A percentile compares a stretch with the other conserved stretches of the same genome.
Evolutionary conservation across 2,329 filamentous ascomycete species (phyloP).

Genomic region (Fusarium kyushuense): DNA sequence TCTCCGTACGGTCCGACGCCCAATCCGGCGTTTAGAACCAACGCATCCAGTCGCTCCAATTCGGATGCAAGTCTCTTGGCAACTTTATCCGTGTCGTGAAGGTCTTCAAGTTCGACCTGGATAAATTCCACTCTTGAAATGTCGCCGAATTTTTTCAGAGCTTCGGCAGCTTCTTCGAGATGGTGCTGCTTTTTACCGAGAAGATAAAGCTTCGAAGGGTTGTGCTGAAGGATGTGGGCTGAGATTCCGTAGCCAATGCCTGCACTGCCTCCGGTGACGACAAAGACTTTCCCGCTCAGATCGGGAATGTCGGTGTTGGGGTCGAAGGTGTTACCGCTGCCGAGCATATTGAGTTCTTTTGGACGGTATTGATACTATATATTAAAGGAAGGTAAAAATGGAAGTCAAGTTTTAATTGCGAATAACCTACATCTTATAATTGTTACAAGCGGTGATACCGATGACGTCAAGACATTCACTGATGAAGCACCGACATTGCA

Average conservation of each 20-base stretch:
- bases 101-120: slow-evolving; percentile 7
- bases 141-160: slow-evolving; percentile 5
- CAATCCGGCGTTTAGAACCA: slow-evolving; percentile 8
- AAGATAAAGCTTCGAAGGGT: slow-evolving; percentile 3
- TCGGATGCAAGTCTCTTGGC: slow-evolving; percentile 10
- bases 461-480: slow-evolving; percentile 10
- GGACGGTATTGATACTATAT: neutral
- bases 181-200: slow-evolving; percentile 18
- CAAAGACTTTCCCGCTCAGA: slow-evolving; percentile 9
- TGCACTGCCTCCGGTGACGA: slow-evolving; percentile 15
- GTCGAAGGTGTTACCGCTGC: slow-evolving; percentile 6
- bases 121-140: slow-evolving; percentile 4
- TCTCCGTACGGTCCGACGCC: slow-evolving; percentile 11
- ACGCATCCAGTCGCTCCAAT: neutral
- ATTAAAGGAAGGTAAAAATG: too few species aligned
- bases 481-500: too few species aligned
- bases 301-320: slow-evolving; percentile 18
- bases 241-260: slow-evolving; percentile 20
- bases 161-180: slow-evolving; percentile 10
- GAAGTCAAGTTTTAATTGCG: rapidly evolving
- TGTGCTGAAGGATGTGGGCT: slow-evolving; percentile 19
- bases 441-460: neutral
- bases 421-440: neutral
- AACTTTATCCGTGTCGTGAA: slow-evolving; percentile 6
- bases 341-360: neutral